Base-by-base conservation (phyloP, 2,329 filamentous ascomycete genomes). In the Triangularia verruculosa region DNA sequence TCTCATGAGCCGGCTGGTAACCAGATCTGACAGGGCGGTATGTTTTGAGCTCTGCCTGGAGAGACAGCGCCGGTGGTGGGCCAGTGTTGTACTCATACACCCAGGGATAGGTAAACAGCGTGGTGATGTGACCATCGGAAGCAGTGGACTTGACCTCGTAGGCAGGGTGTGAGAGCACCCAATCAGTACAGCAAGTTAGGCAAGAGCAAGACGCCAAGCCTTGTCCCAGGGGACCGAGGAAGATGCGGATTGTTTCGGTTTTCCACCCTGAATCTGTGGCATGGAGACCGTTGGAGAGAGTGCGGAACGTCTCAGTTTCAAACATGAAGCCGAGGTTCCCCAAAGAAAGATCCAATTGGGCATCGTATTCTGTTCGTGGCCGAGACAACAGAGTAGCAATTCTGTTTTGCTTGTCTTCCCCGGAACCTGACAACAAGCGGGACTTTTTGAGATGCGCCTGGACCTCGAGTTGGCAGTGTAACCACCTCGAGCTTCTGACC, bases 341-440 rank as follows among this genome's bases (percentile, higher is more conserved):
- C 8, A 53, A 27, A n/a, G 58, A 60, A 7, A 27, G 24, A 13
- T 53, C 25, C 25, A 60, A 22, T 17, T 60, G 58, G 43, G 58
- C 58, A 13, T 60, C 58, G 43, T 53, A 60, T 32, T 60, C 58
- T 12, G 43, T 60, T 15, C 58, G 39, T 6, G 58, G 58, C 8
- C 58, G 27, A n/a, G 43, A 60, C 25, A 60, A 47, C 13, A 60
- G 15, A 15, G 43, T 53, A 7, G 57, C 28, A n/a, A 59, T 28
- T 27, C 12, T 22, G 6, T 59, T 8, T 17, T 24, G 57, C n/a
- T 39, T 51, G 34, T 11, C 27, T 8, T 47, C 39, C 0, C 11
- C 20, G 6, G 39, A 22, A 47, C 3, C 4, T 20, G 39, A 0
- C n/a, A 47, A 9, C 20, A 17, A 12, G 2, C 8, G n/a, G n/a